Percentiles rank a stretch among this genome's conserved stretches.
Evolutionary conservation across 768 basidiomycete genomes (phyloP).

Genomic region (Amanita thiersii): DNA sequence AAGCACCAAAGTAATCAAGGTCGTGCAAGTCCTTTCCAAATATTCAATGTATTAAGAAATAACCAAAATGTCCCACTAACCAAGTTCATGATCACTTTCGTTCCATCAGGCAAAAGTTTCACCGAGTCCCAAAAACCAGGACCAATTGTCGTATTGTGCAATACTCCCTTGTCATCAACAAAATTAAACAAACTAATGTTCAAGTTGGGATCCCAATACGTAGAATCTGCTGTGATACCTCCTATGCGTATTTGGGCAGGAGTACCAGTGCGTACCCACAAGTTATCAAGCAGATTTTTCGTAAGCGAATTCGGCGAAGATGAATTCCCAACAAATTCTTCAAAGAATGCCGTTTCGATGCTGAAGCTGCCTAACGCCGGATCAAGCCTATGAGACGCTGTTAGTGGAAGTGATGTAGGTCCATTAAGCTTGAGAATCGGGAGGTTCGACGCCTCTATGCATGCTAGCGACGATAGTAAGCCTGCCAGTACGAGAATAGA

Average conservation of each 20-base stretch:
- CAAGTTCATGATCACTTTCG: conserved; percentile 38
- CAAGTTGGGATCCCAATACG: conserved; percentile 36
- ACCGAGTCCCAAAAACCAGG: conserved; percentile 42
- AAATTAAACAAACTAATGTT: conserved; percentile 33
- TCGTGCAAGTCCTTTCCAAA: conserved; percentile 36
- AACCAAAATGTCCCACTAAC: conserved; percentile 16
- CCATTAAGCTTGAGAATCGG: conserved; percentile 27
- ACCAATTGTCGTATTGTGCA: conserved; percentile 44
- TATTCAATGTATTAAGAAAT: neutral
- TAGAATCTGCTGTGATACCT: conserved; percentile 48
- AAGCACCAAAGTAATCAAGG: conserved; percentile 31
- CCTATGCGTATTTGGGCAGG: conserved; percentile 42
- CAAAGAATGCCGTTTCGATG: conserved; percentile 47
- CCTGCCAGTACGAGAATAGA: neutral
- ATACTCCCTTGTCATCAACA: conserved; percentile 31
- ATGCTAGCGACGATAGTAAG: neutral
- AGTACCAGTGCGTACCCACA: conserved; percentile 34
- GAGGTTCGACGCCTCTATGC: too few species aligned
- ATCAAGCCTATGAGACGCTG: conserved; percentile 34
- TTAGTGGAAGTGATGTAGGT: conserved; percentile 30
- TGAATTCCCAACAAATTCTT: conserved; percentile 39
- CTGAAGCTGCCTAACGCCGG: conserved; percentile 45
- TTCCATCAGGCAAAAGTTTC: conserved; percentile 34
- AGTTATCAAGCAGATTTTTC: conserved; percentile 34
- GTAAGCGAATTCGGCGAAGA: conserved; percentile 35